Conservation (phyloP, 306 rosid genomes). For the Malus sieversii region DNA sequence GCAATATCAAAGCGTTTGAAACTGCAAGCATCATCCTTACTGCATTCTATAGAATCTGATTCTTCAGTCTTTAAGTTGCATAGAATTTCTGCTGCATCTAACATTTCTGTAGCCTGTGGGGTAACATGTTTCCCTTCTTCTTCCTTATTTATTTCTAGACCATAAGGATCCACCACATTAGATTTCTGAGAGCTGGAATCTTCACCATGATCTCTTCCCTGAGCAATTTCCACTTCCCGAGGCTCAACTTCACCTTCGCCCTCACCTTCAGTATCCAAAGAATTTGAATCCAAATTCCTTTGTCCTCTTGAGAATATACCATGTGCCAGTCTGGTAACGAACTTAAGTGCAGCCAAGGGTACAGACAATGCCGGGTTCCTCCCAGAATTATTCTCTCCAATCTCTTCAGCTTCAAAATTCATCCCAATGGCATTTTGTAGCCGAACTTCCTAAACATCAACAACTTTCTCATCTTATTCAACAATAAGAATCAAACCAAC, state of each 20-base stretch:
- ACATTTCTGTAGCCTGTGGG: slow-evolving; percentile 32
- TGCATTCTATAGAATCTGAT: slow-evolving; percentile 28
- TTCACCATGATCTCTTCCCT: slow-evolving; percentile 27
- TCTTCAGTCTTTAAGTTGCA: slow-evolving; percentile 41
- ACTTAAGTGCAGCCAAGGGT: slow-evolving; percentile 85
- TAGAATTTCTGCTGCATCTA: slow-evolving; percentile 38
- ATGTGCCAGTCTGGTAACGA: slow-evolving; percentile 72
- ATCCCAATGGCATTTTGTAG: slow-evolving; percentile 37
- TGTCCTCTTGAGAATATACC: slow-evolving; percentile 89
- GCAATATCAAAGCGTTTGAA: slow-evolving; percentile 86
- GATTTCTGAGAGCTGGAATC: slow-evolving; percentile 51
- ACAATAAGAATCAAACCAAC: slow-evolving; percentile 11
- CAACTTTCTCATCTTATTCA: slow-evolving; percentile 6
- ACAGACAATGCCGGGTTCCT: slow-evolving; percentile 71
- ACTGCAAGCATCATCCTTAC: slow-evolving; percentile 37
- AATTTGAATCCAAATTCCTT: slow-evolving; percentile 40
- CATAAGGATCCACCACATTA: slow-evolving; percentile 22
- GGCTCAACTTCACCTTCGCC: slow-evolving; percentile 37
- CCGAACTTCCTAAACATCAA: slow-evolving; percentile 54
- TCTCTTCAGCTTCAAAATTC: slow-evolving; percentile 59
- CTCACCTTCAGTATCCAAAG: slow-evolving; percentile 39
- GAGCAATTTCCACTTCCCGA: slow-evolving; percentile 20
- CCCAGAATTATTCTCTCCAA: slow-evolving; percentile 46
- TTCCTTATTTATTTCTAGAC: slow-evolving; percentile 24
- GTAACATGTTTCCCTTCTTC: slow-evolving; percentile 31